These are phyloP conservation scores for Ciborinia camelliae DNA, from an alignment of 2,329 filamentous ascomycete genomes.

Conservation along the genomic window DNA sequence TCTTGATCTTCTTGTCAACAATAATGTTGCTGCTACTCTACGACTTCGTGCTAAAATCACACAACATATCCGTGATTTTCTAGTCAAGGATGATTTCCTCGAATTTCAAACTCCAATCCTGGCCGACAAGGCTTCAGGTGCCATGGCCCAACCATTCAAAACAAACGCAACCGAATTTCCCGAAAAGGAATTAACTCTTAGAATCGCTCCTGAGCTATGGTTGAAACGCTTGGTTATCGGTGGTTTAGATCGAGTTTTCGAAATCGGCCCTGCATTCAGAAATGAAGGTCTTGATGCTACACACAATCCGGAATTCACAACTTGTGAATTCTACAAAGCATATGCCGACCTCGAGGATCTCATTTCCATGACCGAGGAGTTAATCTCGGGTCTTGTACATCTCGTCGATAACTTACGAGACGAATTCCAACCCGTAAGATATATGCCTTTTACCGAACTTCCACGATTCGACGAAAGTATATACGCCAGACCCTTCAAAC, in stretches of 20 bases:
- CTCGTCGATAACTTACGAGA: slow-evolving; percentile 49
- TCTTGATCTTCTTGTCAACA: slow-evolving; percentile 79
- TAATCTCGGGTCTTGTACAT: slow-evolving; percentile 59
- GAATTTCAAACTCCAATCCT: slow-evolving; percentile 92
- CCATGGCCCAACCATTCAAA: slow-evolving; percentile 79
- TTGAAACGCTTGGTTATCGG: slow-evolving; percentile 88
- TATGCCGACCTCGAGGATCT: slow-evolving; percentile 74
- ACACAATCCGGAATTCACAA: slow-evolving; percentile 96
- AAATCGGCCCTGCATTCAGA: slow-evolving; percentile 87
- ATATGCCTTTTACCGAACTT: slow-evolving; percentile 36
- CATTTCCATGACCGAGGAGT: slow-evolving; percentile 69
- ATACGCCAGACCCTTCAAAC: slow-evolving; percentile 55
- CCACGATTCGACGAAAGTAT: slow-evolving; percentile 47
- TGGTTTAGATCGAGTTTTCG: slow-evolving; percentile 84
- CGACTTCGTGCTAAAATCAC: slow-evolving; percentile 72
- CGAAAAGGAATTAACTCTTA: slow-evolving; percentile 67
- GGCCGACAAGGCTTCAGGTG: slow-evolving; percentile 78
- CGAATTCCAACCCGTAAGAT: slow-evolving; percentile 41
- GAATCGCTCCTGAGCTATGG: slow-evolving; percentile 93
- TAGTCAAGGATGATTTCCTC: slow-evolving; percentile 69
- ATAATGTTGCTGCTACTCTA: slow-evolving; percentile 63
- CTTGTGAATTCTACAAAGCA: slow-evolving; percentile 93
- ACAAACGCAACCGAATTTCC: slow-evolving; percentile 75
- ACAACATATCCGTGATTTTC: slow-evolving; percentile 68
- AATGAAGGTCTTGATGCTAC: slow-evolving; percentile 91